These are phyloP conservation scores for Apiospora sp. DNA, from an alignment of 2,329 filamentous ascomycete species.

Conservation along the genomic window DNA sequence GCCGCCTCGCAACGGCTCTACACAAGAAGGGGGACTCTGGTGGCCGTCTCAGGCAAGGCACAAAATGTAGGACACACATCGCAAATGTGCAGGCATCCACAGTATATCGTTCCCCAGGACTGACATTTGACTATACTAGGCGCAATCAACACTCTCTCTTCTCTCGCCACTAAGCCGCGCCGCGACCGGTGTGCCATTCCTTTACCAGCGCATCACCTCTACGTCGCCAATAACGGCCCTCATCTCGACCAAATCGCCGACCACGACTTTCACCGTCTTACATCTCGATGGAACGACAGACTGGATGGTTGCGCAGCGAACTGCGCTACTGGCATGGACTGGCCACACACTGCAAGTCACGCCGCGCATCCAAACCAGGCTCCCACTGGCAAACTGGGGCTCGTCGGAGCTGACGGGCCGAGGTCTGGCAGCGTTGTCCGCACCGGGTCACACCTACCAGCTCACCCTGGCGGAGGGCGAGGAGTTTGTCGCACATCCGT, in stretches of 20 bases:
- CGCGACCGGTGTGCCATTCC: slow-evolving; percentile 85
- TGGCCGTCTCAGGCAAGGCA: slow-evolving; percentile 87
- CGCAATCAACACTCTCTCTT: slow-evolving; percentile 86
- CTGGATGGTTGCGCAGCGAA: slow-evolving; percentile 91
- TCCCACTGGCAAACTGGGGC: slow-evolving; percentile 89
- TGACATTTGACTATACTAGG: slow-evolving; percentile 54
- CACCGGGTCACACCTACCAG: slow-evolving; percentile 89
- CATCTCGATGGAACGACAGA: slow-evolving; percentile 93
- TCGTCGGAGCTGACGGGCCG: slow-evolving; percentile 88
- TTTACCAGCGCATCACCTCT: slow-evolving; percentile 91
- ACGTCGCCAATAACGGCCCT: slow-evolving; percentile 88
- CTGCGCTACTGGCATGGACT: slow-evolving; percentile 94
- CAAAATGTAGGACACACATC: slow-evolving; percentile 73
- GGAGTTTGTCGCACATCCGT: slow-evolving; percentile 89
- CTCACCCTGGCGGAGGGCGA: slow-evolving; percentile 83
- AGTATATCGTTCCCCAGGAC: slow-evolving; percentile 25
- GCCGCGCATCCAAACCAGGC: slow-evolving; percentile 75
- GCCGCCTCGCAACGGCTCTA: slow-evolving; percentile 94
- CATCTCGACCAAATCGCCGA: slow-evolving; percentile 85
- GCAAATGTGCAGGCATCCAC: background rate
- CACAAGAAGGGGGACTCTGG: slow-evolving; percentile 88
- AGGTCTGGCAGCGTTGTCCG: slow-evolving; percentile 83
- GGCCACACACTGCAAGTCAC: slow-evolving; percentile 83
- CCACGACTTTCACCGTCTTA: slow-evolving; percentile 86
- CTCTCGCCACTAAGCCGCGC: slow-evolving; percentile 85